Evolutionary conservation across 2,329 filamentous ascomycete species (phyloP), one percentile per base, ranked within the genome.

Genomic region (Chalaropsis thielavioides): DNA sequence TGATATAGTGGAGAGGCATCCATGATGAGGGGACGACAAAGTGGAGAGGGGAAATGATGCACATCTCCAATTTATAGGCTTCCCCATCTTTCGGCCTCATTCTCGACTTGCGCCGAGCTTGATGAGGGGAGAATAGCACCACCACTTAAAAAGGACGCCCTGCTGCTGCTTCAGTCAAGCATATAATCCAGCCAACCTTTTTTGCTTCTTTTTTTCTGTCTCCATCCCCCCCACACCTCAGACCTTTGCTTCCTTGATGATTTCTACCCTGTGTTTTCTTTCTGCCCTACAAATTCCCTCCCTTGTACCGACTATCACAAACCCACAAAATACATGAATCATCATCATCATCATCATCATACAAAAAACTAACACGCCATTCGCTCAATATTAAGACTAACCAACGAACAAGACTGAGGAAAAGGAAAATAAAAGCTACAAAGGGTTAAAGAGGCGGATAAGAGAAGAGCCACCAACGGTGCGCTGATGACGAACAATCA

Each of bases 391-490:
- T 56, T 56, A 56, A 56, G 27, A 56, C 51, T 56, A 35, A 56
- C 27, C 51, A 56, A 56, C 51, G 22, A 35, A 56, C 51, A 56
- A 56, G 51, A 56, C 24, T n/a, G 22, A 35, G 43, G 22, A n/a
- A n/a, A n/a, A n/a, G 41, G 22, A 49, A 62, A 35, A 49, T 44
- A 43, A 62, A 46, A 46, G 41, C 22, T n/a, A 49, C 44, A 62
- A 62, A 62, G 5, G 46, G 19, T 24, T 19, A 24, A 1, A 46
- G 31, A 35, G 15, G 22, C 27, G 6, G 22, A 35, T 15, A 19
- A 35, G 8, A 35, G 22, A 19, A 35, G 8, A 31, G 19, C 13
- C 24, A 62, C 17, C 11, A n/a, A 31, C 7, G 13, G 24, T n/a
- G 49, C 49, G 49, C 49, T 54, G 49, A 13, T 54, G 49, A 56